Evolutionary conservation across 2,329 filamentous ascomycete genomes (phyloP).

Genomic region (Thermothelomyces thermophilus): DNA sequence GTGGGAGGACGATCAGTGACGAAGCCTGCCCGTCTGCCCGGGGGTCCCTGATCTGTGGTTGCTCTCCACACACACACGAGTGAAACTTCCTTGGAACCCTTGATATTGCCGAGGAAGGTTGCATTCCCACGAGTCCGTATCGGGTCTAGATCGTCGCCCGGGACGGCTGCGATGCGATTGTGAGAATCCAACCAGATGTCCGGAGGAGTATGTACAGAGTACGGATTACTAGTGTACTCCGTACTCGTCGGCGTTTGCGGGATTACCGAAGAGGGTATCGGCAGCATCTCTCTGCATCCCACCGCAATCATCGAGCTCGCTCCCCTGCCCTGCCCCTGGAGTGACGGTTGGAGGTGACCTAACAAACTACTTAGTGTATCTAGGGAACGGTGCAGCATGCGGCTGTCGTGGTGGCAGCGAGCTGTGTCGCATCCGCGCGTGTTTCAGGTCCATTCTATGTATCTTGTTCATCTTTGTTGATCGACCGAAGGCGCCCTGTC

Average conservation of each 20-base stretch:
- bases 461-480: too few relatives aligned
- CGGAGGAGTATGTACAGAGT: too few relatives aligned
- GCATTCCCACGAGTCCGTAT: constrained; percentile 4
- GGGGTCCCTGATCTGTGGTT: constrained; percentile 3
- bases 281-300: constrained; percentile 10
- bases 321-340: background rate
- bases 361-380: too few relatives aligned
- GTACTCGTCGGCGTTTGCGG: background rate
- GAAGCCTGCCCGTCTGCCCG: too few relatives aligned
- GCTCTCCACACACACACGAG: constrained; percentile 1
- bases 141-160: constrained; percentile 4
- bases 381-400: constrained; percentile 3
- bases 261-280: too few relatives aligned
- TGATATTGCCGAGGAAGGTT: constrained; percentile 6
- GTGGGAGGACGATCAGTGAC: constrained; percentile 2
- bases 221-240: too few relatives aligned
- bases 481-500: too few relatives aligned
- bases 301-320: constrained; percentile 2
- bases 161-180: constrained; percentile 1
- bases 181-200: background rate
- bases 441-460: too few relatives aligned
- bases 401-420: background rate
- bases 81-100: background rate
- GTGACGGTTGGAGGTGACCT: too few relatives aligned
- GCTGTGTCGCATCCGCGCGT: background rate